Conservation (phyloP, 164 flowering plant genomes). For the Nymphaea thermarum region DNA sequence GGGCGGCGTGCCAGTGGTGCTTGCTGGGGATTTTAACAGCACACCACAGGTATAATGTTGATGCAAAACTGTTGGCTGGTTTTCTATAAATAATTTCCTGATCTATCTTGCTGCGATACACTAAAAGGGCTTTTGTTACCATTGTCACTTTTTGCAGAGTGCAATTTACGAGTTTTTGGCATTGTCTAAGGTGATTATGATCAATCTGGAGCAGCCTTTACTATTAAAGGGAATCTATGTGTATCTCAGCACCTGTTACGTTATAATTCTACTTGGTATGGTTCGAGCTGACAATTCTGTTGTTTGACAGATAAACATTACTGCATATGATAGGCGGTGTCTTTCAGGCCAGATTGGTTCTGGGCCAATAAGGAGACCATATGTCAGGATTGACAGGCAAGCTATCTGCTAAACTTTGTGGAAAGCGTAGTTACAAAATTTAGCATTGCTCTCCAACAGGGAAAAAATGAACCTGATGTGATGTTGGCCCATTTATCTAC, state of each 20-base stretch:
- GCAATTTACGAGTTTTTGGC: conserved; percentile 66
- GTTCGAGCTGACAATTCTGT: background rate
- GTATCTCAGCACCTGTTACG: background rate
- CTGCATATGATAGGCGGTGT: conserved; percentile 43
- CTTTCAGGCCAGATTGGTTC: conserved; percentile 53
- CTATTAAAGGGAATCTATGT: background rate
- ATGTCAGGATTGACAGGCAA: conserved; percentile 17
- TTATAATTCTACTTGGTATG: conserved; percentile 1
- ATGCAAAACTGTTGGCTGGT: background rate
- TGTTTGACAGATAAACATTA: conserved; percentile 50
- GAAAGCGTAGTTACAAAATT: background rate
- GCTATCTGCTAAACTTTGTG: background rate
- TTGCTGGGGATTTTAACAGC: conserved; percentile 80
- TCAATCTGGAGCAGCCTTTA: background rate
- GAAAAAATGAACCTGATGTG: background rate
- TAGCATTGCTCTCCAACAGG: background rate
- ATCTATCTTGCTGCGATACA: background rate
- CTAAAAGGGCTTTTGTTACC: conserved; percentile 4
- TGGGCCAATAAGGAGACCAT: conserved; percentile 24
- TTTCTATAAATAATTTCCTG: conserved; percentile 1
- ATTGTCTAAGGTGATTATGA: conserved; percentile 48
- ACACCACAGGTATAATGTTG: conserved; percentile 50
- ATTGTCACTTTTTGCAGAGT: conserved; percentile 42
- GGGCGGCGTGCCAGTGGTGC: conserved; percentile 62
- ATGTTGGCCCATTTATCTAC: background rate